Evolutionary conservation across 805 yeast genomes (phyloP).

Genomic region (Huiozyma naganishii): DNA sequence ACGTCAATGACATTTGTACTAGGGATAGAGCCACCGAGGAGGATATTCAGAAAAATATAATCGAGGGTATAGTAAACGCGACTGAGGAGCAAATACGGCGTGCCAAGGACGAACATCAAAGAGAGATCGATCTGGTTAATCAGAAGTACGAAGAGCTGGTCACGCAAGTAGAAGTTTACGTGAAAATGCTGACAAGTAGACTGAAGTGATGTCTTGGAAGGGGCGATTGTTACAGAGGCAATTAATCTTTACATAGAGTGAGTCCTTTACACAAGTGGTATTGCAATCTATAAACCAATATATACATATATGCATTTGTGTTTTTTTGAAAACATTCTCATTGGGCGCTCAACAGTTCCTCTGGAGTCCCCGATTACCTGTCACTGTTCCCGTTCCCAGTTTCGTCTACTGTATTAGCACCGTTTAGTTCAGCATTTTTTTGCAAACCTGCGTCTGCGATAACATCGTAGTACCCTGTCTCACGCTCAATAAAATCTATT

Average conservation of each 20-base stretch:
- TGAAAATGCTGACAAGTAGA: slow-evolving; percentile 15
- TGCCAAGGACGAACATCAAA: slow-evolving; percentile 36
- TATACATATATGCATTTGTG: too few relatives aligned
- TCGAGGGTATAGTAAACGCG: slow-evolving; percentile 32
- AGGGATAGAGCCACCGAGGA: slow-evolving; percentile 39
- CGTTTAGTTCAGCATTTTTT: background rate
- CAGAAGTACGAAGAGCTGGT: slow-evolving; percentile 45
- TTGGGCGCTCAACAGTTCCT: too few relatives aligned
- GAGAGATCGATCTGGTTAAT: slow-evolving; percentile 43
- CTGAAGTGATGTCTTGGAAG: too few relatives aligned
- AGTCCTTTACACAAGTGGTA: too few relatives aligned
- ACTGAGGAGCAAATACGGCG: slow-evolving; percentile 23
- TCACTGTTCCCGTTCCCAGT: background rate
- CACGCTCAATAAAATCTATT: slow-evolving; percentile 15
- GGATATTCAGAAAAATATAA: slow-evolving; percentile 30
- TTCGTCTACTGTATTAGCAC: background rate
- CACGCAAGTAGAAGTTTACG: slow-evolving; percentile 43
- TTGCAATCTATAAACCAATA: too few relatives aligned
- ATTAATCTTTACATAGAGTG: too few relatives aligned
- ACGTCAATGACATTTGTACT: slow-evolving; percentile 37
- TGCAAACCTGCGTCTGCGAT: background rate
- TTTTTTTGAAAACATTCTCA: too few relatives aligned
- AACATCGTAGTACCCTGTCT: slow-evolving; percentile 26
- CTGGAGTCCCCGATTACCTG: too few relatives aligned
- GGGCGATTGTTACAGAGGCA: too few relatives aligned